Conservation (phyloP, 495 filamentous ascomycete species). For the Aspergillus incahuasiensis region DNA sequence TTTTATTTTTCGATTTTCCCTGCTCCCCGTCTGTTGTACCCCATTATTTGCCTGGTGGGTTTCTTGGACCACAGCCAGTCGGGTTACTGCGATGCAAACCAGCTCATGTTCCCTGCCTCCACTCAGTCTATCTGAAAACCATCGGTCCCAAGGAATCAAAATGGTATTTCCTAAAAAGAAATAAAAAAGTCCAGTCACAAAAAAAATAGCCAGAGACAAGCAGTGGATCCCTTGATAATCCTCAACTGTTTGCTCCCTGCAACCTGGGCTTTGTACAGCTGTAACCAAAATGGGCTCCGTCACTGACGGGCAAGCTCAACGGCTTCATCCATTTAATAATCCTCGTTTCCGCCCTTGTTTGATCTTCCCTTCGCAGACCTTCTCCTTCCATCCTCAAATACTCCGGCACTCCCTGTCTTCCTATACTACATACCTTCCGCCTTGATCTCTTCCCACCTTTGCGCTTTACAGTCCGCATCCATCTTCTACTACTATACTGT, state of each 20-base stretch:
- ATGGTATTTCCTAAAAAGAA: slow-evolving; percentile 9
- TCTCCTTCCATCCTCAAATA: slow-evolving; percentile 10
- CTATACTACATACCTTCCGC: slow-evolving; percentile 1
- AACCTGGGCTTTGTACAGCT: slow-evolving; percentile 34
- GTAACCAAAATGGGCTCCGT: slow-evolving; percentile 38
- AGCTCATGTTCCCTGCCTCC: slow-evolving; percentile 18
- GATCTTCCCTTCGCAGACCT: slow-evolving; percentile 16
- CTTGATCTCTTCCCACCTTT: background rate
- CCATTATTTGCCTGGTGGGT: slow-evolving; percentile 16
- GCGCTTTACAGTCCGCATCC: slow-evolving; percentile 7
- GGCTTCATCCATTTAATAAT: slow-evolving; percentile 39
- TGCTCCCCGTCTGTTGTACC: slow-evolving; percentile 12
- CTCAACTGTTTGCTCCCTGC: slow-evolving; percentile 39
- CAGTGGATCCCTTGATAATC: slow-evolving; percentile 20
- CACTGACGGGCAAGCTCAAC: slow-evolving; percentile 27
- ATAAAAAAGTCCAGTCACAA: slow-evolving; percentile 14
- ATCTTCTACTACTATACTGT: too few relatives aligned
- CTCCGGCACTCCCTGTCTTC: slow-evolving; percentile 6
- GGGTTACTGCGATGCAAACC: slow-evolving; percentile 31
- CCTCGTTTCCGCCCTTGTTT: slow-evolving; percentile 31
- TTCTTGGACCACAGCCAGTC: slow-evolving; percentile 18
- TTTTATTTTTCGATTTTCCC: slow-evolving; percentile 5
- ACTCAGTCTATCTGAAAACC: slow-evolving; percentile 20
- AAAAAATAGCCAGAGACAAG: slow-evolving; percentile 11
- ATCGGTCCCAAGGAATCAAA: slow-evolving; percentile 19